A percentile compares a stretch with the other conserved stretches of the same genome.
Evolutionary conservation across 768 basidiomycete species (phyloP).

Genomic region (Naganishia antarctica): DNA sequence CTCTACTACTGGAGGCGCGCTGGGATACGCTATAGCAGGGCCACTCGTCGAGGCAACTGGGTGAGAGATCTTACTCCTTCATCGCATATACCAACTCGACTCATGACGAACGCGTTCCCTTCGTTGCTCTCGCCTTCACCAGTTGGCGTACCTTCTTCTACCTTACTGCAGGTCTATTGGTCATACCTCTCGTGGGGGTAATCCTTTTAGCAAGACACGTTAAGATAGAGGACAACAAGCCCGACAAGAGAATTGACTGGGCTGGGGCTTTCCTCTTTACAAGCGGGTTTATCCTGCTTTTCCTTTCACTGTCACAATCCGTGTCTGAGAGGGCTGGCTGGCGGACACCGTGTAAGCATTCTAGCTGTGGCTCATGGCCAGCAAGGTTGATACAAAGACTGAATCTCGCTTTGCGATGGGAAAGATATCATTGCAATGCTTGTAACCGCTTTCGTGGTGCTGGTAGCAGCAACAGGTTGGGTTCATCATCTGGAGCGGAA

Average conservation of each 20-base stretch:
- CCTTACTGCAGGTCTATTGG: conserved; percentile 59
- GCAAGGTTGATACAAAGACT: background rate
- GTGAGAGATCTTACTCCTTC: conserved; percentile 62
- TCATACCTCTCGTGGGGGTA: conserved; percentile 57
- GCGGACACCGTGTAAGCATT: conserved; percentile 55
- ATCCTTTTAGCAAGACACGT: conserved; percentile 55
- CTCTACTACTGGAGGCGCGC: conserved; percentile 61
- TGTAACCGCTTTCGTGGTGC: conserved; percentile 59
- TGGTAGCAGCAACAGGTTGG: conserved; percentile 61
- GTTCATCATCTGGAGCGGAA: conserved; percentile 58
- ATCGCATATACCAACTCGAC: conserved; percentile 13
- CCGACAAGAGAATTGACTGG: conserved; percentile 62
- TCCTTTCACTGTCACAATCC: conserved; percentile 67
- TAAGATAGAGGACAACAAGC: conserved; percentile 30
- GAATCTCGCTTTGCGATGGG: background rate
- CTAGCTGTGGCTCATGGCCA: no score
- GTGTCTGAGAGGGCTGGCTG: conserved; percentile 58
- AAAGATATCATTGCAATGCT: conserved; percentile 66
- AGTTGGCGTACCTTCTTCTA: conserved; percentile 68
- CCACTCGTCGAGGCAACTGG: conserved; percentile 65
- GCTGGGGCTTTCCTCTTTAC: conserved; percentile 66
- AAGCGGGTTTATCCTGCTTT: conserved; percentile 60
- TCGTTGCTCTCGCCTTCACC: conserved; percentile 19
- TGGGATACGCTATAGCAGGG: conserved; percentile 74
- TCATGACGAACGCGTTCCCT: background rate